Evolutionary conservation across 805 yeast species (phyloP).

Genomic region (Hanseniaspora pseudoguilliermondii): DNA sequence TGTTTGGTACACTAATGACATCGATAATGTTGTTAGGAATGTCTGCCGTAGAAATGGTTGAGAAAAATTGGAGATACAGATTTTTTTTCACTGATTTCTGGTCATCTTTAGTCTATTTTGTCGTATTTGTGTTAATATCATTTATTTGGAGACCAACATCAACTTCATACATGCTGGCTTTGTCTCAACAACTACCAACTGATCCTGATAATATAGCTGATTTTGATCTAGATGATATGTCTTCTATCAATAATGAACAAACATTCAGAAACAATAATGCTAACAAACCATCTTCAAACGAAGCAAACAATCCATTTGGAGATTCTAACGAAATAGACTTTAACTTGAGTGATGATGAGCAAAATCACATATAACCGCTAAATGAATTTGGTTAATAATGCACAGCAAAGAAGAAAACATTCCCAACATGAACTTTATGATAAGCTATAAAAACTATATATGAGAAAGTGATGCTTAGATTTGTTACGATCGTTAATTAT

Average conservation of each 20-base stretch:
- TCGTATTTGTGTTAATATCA: constrained; percentile 71
- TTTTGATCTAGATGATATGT: constrained; percentile 47
- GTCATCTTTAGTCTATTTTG: constrained; percentile 80
- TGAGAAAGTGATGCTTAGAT: too few species aligned
- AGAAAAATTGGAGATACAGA: constrained; percentile 82
- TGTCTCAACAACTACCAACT: constrained; percentile 81
- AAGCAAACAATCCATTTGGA: constrained; percentile 19
- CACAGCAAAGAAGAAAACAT: neutral
- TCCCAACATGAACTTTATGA: too few species aligned
- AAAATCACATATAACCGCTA: neutral
- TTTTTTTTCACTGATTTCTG: constrained; percentile 85
- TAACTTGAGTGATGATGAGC: constrained; percentile 13
- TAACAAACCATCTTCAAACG: constrained; percentile 10
- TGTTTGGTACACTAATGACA: constrained; percentile 59
- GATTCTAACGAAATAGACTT: constrained; percentile 6
- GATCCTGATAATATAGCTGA: constrained; percentile 61
- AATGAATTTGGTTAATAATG: neutral
- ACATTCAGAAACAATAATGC: constrained; percentile 20
- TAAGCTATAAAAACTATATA: too few species aligned
- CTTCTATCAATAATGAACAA: constrained; percentile 31
- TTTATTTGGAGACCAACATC: constrained; percentile 97
- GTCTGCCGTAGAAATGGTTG: constrained; percentile 63
- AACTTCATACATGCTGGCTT: constrained; percentile 87
- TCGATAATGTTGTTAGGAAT: constrained; percentile 60
- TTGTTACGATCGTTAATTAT: too few species aligned